These are phyloP conservation scores for Vaccinium myrtillus DNA, from an alignment of 148 eudicot genomes.

Conservation along the genomic window DNA sequence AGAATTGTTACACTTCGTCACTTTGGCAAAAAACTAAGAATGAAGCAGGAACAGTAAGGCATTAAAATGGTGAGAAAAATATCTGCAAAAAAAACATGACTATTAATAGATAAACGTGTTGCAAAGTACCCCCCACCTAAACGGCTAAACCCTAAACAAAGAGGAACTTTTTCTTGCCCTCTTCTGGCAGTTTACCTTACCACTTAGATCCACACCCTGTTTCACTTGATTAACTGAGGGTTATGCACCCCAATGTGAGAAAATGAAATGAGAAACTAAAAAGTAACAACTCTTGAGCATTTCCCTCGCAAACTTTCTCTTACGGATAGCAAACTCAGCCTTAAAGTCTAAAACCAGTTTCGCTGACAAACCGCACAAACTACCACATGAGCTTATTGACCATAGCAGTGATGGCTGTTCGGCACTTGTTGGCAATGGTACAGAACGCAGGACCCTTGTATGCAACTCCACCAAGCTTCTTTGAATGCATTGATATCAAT, in stretches of 20 bases:
- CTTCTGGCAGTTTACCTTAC: not conserved
- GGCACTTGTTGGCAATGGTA: not conserved
- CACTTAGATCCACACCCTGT: not conserved
- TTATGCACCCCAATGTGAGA: not conserved
- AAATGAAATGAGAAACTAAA: not conserved
- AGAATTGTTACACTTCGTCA: not conserved
- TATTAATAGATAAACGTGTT: not conserved
- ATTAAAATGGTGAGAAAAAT: not conserved
- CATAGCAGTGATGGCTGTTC: not conserved
- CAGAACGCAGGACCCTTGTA: not conserved
- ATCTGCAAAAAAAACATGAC: not conserved
- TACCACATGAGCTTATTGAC: not conserved
- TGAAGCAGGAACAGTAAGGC: not conserved
- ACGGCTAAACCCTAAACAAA: no score
- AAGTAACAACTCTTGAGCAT: not conserved
- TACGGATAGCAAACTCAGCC: not conserved
- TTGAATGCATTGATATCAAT: not conserved
- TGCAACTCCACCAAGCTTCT: conserved; percentile 4
- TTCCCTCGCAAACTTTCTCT: not conserved
- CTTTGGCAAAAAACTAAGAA: not conserved
- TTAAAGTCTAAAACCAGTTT: not conserved
- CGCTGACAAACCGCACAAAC: not conserved
- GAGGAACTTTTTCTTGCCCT: no score
- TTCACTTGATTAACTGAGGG: not conserved
- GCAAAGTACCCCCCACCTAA: not conserved